These are phyloP conservation scores for Prunus mume DNA, from an alignment of 306 rosid species.

Conservation along the genomic window DNA sequence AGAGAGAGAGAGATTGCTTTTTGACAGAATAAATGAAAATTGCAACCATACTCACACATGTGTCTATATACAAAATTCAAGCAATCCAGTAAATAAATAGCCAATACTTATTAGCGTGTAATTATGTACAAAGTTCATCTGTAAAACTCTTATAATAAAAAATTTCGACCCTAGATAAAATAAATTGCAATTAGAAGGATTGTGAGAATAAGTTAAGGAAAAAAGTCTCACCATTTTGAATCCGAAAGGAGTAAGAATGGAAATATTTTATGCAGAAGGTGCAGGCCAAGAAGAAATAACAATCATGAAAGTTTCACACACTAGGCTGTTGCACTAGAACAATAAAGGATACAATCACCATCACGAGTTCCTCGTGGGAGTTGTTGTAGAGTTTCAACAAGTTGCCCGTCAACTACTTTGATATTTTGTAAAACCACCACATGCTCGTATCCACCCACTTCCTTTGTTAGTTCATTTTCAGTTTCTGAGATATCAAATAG, in stretches of 20 bases:
- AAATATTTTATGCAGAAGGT: neutral
- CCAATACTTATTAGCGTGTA: neutral
- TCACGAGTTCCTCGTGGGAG: constrained; percentile 69
- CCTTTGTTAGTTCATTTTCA: constrained; percentile 68
- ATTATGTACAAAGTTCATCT: neutral
- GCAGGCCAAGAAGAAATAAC: neutral
- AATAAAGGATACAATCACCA: constrained; percentile 84
- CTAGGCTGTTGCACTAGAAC: neutral
- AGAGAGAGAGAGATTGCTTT: neutral
- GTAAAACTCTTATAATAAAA: neutral
- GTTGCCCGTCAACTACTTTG: constrained; percentile 80
- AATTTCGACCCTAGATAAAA: neutral
- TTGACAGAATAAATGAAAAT: neutral
- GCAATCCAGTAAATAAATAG: neutral
- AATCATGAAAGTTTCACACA: neutral
- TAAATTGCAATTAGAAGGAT: neutral
- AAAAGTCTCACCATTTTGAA: neutral
- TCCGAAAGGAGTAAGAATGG: neutral
- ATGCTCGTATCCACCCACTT: constrained; percentile 91
- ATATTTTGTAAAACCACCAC: constrained; percentile 61
- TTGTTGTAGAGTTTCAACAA: constrained; percentile 58
- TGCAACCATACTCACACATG: neutral
- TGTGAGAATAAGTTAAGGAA: neutral
- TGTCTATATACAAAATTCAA: neutral
- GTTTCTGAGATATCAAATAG: constrained; percentile 52